Evolutionary conservation across 495 filamentous ascomycete genomes (phyloP).

Genomic region (Podospora pseudopauciseta): DNA sequence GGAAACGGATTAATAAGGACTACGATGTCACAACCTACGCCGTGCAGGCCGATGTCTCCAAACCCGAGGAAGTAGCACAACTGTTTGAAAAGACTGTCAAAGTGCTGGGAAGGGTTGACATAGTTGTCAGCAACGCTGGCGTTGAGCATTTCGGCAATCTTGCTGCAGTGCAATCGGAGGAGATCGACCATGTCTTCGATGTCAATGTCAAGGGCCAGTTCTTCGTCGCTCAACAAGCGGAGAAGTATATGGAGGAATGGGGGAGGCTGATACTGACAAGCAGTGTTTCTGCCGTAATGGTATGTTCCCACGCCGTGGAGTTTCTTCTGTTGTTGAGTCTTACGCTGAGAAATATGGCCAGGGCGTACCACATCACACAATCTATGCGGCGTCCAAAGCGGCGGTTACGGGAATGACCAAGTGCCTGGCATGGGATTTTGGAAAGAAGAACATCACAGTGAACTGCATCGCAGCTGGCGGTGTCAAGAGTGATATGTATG

Average conservation of each 20-base stretch:
- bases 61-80: neutral
- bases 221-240: constrained; percentile 11
- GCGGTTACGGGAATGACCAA: constrained; percentile 8
- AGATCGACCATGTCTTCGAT: constrained; percentile 9
- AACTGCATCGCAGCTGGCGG: constrained; percentile 10
- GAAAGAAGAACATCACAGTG: constrained; percentile 6
- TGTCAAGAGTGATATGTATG: constrained; percentile 12
- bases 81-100: neutral
- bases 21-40: neutral
- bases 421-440: constrained; percentile 11
- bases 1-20: neutral
- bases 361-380: constrained; percentile 9
- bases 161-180: neutral
- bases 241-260: neutral
- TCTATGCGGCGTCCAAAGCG: constrained; percentile 13
- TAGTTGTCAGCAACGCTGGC: neutral
- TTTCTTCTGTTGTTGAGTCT: neutral
- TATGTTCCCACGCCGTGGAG: neutral
- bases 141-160: neutral
- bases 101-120: neutral
- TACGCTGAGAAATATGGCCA: neutral
- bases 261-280: constrained; percentile 3
- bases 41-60: neutral
- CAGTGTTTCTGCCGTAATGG: neutral
- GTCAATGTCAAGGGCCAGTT: constrained; percentile 15